These are phyloP conservation scores for Barnettozyma wickerhamii DNA, from an alignment of 805 yeast species.

Conservation along the genomic window DNA sequence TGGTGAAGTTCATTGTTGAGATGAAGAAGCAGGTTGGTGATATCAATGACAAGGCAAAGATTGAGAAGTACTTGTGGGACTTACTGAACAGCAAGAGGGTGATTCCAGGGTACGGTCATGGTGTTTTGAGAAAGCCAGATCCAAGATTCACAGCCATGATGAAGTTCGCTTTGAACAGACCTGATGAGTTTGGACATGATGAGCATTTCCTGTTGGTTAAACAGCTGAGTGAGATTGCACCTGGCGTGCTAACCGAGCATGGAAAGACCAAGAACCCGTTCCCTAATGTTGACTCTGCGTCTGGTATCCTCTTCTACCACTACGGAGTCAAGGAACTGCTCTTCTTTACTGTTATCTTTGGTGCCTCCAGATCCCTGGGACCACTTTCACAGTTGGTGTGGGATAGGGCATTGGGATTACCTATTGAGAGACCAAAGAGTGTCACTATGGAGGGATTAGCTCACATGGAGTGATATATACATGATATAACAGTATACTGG, in stretches of 20 bases:
- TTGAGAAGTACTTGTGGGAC: conserved; percentile 67
- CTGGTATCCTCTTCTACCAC: conserved; percentile 76
- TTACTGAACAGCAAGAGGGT: conserved; percentile 70
- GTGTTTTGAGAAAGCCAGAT: conserved; percentile 78
- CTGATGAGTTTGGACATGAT: conserved; percentile 51
- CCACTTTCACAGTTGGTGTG: conserved; percentile 74
- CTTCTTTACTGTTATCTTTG: conserved; percentile 78
- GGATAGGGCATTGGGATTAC: conserved; percentile 73
- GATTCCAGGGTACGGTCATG: conserved; percentile 88
- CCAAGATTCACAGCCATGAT: conserved; percentile 76
- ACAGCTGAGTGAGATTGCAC: conserved; percentile 65
- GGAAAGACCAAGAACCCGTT: conserved; percentile 85
- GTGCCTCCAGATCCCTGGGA: conserved; percentile 78
- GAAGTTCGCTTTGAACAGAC: conserved; percentile 53
- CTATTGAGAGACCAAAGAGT: conserved; percentile 71
- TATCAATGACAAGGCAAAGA: conserved; percentile 36
- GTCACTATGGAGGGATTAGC: conserved; percentile 18
- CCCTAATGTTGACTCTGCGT: conserved; percentile 80
- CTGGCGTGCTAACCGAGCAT: conserved; percentile 68
- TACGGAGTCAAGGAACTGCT: conserved; percentile 71
- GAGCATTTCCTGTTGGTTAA: conserved; percentile 63
- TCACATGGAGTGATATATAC: conserved; percentile 2
- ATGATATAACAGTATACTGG: neutral
- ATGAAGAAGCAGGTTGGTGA: conserved; percentile 46
- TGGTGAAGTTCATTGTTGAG: conserved; percentile 64